phyloP scores from a whole-genome alignment of 768 basidiomycete species.

The Pisolithus tinctorius region DNA sequence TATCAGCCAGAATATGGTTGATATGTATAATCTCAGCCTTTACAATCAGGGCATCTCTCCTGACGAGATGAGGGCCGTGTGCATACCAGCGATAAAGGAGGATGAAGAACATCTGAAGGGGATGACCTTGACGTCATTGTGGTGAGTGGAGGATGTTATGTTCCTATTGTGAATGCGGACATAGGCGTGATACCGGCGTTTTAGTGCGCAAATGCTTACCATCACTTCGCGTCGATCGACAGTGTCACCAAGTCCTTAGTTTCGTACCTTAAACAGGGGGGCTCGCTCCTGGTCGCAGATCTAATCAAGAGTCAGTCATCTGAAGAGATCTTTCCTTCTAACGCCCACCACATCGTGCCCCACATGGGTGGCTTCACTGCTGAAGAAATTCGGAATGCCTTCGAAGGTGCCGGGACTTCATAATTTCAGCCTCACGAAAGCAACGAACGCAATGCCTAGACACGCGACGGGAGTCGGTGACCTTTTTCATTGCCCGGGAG shows the following conservation, averaged over 20 bases:
- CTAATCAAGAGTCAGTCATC: conserved; percentile 28
- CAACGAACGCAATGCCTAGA: conserved; percentile 25
- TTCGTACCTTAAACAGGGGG: conserved; percentile 55
- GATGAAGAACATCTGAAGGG: conserved; percentile 42
- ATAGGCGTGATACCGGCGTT: background rate
- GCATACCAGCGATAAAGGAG: conserved; percentile 39
- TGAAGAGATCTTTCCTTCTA: conserved; percentile 23
- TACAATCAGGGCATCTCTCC: conserved; percentile 52
- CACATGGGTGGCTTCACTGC: conserved; percentile 50
- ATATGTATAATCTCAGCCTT: conserved; percentile 54
- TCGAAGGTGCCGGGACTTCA: conserved; percentile 50
- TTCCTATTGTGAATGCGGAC: background rate
- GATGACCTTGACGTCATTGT: conserved; percentile 58
- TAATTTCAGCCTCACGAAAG: conserved; percentile 34
- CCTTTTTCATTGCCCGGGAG: conserved; percentile 52
- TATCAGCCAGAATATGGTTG: conserved; percentile 65
- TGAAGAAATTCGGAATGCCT: conserved; percentile 40
- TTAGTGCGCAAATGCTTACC: conserved; percentile 60
- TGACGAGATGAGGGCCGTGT: conserved; percentile 63
- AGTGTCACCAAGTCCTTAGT: conserved; percentile 47
- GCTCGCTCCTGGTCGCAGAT: conserved; percentile 54
- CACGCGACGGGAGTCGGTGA: conserved; percentile 26
- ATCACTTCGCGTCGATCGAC: conserved; percentile 49
- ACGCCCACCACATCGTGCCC: conserved; percentile 41
- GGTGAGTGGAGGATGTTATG: conserved; percentile 35